A percentile compares a stretch with the other conserved stretches of the same genome.
These are phyloP conservation scores for Ulota crispa DNA, from an alignment of 225 moss, liverwort and hornwort genomes.

Conservation along the genomic window DNA sequence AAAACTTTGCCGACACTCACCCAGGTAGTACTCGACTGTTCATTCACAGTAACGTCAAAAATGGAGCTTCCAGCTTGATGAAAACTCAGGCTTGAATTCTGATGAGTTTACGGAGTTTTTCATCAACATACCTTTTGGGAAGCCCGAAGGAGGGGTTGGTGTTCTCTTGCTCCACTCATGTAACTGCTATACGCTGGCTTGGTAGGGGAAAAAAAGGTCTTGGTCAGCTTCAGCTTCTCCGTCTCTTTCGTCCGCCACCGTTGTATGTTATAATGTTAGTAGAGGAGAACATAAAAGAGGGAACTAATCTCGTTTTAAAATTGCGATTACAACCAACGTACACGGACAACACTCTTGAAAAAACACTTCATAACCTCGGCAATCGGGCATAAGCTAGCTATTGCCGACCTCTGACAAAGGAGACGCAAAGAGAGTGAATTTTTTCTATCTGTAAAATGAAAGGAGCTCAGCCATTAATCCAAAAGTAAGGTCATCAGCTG, in stretches of 20 bases:
- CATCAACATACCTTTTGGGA: slow-evolving; percentile 15
- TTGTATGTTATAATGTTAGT: not conserved
- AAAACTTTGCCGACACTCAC: not conserved
- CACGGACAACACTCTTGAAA: not conserved
- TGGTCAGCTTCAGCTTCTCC: not conserved
- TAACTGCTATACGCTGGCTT: not conserved
- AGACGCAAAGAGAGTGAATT: not conserved
- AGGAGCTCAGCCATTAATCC: not conserved
- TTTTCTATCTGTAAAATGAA: not conserved
- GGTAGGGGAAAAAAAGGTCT: not conserved
- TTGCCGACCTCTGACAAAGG: not conserved
- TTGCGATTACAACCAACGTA: not conserved
- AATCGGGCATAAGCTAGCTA: not conserved
- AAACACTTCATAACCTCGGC: not conserved
- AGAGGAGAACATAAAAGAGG: slow-evolving; percentile 6
- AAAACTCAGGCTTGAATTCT: slow-evolving; percentile 8
- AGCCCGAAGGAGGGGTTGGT: not conserved
- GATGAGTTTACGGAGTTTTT: not conserved
- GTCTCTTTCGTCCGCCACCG: slow-evolving; percentile 13
- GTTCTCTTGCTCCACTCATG: slow-evolving; percentile 22
- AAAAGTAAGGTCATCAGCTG: not conserved
- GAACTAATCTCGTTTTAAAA: not conserved
- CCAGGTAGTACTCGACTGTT: not conserved
- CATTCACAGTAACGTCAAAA: not conserved
- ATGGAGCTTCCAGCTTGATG: not conserved